Percentiles rank a stretch among this genome's conserved stretches.
These are phyloP conservation scores for Naganishia antarctica DNA, from an alignment of 768 basidiomycete genomes.

Conservation along the genomic window DNA sequence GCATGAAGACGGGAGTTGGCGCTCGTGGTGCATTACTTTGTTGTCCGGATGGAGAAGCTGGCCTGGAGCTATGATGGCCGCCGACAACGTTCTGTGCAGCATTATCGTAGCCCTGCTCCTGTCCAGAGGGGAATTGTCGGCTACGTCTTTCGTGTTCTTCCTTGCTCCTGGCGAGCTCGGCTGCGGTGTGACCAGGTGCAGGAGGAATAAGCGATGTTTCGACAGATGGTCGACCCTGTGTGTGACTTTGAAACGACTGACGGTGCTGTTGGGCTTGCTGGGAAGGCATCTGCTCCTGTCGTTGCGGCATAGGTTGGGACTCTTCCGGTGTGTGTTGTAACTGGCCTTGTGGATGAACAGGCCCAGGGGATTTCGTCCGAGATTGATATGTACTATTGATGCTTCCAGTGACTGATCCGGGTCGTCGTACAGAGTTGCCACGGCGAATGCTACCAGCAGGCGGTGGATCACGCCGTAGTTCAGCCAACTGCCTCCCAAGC, in stretches of 20 bases:
- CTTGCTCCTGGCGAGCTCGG: constrained; percentile 45
- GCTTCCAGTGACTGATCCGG: constrained; percentile 43
- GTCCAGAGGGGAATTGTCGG: constrained; percentile 11
- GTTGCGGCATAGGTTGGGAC: background rate
- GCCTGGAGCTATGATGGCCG: constrained; percentile 66
- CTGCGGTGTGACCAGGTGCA: constrained; percentile 46
- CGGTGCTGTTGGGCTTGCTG: constrained; percentile 24
- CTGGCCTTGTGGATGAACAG: constrained; percentile 1
- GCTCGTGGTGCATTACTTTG: constrained; percentile 45
- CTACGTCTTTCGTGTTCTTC: constrained; percentile 51
- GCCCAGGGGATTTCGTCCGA: constrained; percentile 38
- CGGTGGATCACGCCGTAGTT: constrained; percentile 47
- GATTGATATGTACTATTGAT: constrained; percentile 29
- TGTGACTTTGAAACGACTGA: constrained; percentile 26
- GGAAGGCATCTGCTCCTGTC: background rate
- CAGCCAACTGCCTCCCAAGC: constrained; percentile 51
- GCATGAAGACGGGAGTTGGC: constrained; percentile 60
- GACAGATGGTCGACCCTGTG: constrained; percentile 21
- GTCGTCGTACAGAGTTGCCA: constrained; percentile 40
- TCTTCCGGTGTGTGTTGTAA: background rate
- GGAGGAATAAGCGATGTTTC: constrained; percentile 45
- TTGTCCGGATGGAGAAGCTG: constrained; percentile 59
- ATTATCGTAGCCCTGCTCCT: constrained; percentile 61
- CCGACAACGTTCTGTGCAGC: constrained; percentile 78
- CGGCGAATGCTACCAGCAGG: constrained; percentile 42